phyloP scores from a whole-genome alignment of 306 rosid genomes.

The Senna siamea region DNA sequence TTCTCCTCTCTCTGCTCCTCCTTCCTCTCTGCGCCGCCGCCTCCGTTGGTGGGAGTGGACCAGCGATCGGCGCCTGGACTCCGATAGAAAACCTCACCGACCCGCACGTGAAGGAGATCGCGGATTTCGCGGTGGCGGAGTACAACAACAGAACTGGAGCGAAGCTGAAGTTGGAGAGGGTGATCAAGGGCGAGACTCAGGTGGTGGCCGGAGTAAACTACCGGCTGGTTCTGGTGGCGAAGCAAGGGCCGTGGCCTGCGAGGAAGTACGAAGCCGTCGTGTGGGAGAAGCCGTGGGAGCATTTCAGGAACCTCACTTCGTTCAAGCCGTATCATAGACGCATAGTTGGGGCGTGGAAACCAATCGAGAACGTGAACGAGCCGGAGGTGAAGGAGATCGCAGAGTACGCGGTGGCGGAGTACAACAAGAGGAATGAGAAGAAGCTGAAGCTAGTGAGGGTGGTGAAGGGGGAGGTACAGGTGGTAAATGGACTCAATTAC shows the following conservation, averaged over 20 bases:
- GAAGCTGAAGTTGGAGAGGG: slow-evolving; percentile 34
- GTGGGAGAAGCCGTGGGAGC: slow-evolving; percentile 39
- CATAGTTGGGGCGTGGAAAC: no score
- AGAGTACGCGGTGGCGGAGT: no score
- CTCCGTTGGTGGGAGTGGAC: background rate
- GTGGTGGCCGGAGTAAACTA: slow-evolving; percentile 56
- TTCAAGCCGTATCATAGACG: slow-evolving; percentile 26
- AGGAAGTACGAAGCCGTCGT: slow-evolving; percentile 37
- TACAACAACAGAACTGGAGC: slow-evolving; percentile 42
- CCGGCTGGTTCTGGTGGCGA: slow-evolving; percentile 46
- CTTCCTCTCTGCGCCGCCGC: slow-evolving; percentile 22
- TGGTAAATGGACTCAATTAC: no score
- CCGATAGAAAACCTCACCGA: slow-evolving; percentile 50
- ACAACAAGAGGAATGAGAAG: no score
- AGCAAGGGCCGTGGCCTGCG: background rate
- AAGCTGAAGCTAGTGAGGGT: no score
- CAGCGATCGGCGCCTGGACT: slow-evolving; percentile 34
- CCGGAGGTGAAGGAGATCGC: no score
- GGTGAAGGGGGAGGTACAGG: no score
- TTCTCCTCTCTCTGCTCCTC: slow-evolving; percentile 31
- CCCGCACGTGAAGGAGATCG: slow-evolving; percentile 57
- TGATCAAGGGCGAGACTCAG: slow-evolving; percentile 53
- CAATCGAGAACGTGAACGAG: no score
- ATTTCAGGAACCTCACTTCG: slow-evolving; percentile 46
- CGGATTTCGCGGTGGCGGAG: slow-evolving; percentile 55